Evolutionary conservation across 2,329 filamentous ascomycete species (phyloP).

Genomic region (Alternaria viburni): DNA sequence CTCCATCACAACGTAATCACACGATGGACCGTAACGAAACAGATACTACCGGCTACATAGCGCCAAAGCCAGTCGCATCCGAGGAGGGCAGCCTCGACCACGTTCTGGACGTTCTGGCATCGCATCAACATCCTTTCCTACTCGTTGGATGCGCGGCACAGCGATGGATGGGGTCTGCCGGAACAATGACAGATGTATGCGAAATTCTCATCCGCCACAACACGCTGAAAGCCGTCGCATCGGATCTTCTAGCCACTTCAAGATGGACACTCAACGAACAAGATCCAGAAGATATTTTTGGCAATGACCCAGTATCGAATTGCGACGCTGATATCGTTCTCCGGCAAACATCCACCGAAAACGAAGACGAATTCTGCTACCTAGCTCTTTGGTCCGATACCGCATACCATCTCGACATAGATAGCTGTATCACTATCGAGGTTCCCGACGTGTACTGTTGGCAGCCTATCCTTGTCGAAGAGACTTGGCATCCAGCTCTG

Average conservation of each 20-base stretch:
- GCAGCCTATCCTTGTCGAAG: slow-evolving; percentile 7
- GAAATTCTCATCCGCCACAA: not conserved
- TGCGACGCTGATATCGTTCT: not conserved
- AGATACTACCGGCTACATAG: not conserved
- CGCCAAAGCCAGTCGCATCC: not conserved
- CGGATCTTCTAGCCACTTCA: not conserved
- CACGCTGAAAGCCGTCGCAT: not conserved
- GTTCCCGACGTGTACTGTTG: slow-evolving; percentile 7
- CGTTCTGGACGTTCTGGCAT: not conserved
- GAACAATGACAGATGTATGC: not conserved
- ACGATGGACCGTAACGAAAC: not conserved
- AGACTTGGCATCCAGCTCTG: slow-evolving; percentile 13
- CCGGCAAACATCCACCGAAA: not conserved
- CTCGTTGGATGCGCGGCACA: not conserved
- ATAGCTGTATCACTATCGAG: not conserved
- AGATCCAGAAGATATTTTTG: not conserved
- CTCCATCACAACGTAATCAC: not conserved
- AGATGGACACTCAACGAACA: not conserved
- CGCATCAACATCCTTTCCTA: not conserved
- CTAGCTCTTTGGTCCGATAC: not conserved
- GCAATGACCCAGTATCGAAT: not conserved
- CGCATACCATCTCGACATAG: not conserved
- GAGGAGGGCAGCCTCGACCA: not conserved
- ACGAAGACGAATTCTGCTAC: not conserved
- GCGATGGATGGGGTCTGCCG: not conserved